These are phyloP conservation scores for Cetraspora pellucida DNA, from an alignment of 192 early-diverging fungal species.

Conservation along the genomic window DNA sequence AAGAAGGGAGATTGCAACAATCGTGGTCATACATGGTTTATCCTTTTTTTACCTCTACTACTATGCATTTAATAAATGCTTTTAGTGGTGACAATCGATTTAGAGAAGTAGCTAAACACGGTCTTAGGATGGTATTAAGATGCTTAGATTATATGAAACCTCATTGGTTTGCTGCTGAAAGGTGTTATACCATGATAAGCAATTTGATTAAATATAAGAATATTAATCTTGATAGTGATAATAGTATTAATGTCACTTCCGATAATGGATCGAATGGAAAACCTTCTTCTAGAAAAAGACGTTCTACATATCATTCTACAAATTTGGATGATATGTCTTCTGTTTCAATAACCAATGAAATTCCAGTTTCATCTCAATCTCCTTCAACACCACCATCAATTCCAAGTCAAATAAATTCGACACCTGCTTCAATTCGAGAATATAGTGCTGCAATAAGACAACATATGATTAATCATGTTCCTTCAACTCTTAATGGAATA, in stretches of 20 bases:
- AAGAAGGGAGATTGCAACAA: conserved; percentile 13
- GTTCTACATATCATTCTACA: neutral
- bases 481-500: neutral
- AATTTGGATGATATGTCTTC: neutral
- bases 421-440: neutral
- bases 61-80: conserved; percentile 31
- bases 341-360: too few relatives aligned
- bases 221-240: conserved; percentile 23
- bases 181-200: neutral
- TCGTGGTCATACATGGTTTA: neutral
- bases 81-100: conserved; percentile 35
- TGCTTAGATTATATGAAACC: conserved; percentile 27
- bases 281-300: neutral
- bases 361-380: neutral
- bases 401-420: neutral
- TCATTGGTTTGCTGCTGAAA: conserved; percentile 12
- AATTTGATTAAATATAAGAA: conserved; percentile 6
- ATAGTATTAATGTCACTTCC: neutral
- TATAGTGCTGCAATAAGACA: neutral
- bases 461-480: neutral
- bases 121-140: conserved; percentile 31
- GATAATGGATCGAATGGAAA: neutral
- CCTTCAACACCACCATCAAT: neutral
- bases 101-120: conserved; percentile 35
- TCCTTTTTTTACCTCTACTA: conserved; percentile 22